Conservation (phyloP, 805 yeast species). For the Tetrapisispora fleetii region DNA sequence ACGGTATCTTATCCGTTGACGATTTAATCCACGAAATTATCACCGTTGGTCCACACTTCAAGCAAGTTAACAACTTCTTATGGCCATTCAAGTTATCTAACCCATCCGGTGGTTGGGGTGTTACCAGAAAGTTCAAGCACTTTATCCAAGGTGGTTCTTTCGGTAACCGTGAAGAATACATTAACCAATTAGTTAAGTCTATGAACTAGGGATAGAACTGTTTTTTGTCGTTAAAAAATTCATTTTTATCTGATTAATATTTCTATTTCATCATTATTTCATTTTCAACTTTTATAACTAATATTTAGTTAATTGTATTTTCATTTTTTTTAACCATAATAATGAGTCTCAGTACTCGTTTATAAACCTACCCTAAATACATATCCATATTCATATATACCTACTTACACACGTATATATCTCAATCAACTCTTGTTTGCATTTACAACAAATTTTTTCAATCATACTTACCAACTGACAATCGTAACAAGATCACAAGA, state of each 20-base stretch:
- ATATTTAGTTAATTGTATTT: slow-evolving; percentile 2
- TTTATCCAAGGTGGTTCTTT: slow-evolving; percentile 97
- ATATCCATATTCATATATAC: no score
- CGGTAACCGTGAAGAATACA: slow-evolving; percentile 96
- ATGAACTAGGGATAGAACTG: slow-evolving; percentile 55
- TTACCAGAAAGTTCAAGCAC: slow-evolving; percentile 92
- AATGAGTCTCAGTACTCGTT: background rate
- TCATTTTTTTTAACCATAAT: background rate
- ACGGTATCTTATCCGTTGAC: slow-evolving; percentile 85
- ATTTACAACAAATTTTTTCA: no score
- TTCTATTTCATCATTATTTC: background rate
- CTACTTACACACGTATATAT: no score
- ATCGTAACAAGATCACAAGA: no score
- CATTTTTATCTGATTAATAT: background rate
- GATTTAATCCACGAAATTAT: slow-evolving; percentile 92
- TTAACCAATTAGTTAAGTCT: slow-evolving; percentile 87
- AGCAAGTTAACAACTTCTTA: slow-evolving; percentile 96
- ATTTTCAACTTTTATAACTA: slow-evolving; percentile 1
- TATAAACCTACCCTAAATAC: no score
- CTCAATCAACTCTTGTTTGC: no score
- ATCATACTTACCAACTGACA: no score
- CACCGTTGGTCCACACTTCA: slow-evolving; percentile 97
- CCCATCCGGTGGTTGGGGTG: slow-evolving; percentile 98
- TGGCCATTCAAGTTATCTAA: slow-evolving; percentile 96
- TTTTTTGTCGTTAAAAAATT: background rate